Conservation (phyloP, 495 filamentous ascomycete genomes). For the Acidiella bohemica region DNA sequence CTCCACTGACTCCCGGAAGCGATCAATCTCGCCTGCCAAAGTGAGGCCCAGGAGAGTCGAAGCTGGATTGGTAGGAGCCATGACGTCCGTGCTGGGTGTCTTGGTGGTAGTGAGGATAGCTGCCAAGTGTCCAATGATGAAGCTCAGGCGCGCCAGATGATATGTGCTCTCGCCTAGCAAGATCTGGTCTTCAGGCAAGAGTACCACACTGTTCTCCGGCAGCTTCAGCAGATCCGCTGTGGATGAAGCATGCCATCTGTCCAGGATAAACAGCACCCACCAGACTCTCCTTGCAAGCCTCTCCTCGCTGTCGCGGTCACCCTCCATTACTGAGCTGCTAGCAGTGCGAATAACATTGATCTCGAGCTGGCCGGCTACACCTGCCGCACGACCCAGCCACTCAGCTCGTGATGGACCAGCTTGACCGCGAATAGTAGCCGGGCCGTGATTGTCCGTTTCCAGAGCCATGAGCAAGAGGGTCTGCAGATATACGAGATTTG, state of each 20-base stretch:
- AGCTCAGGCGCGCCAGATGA: conserved; percentile 41
- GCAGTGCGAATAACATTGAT: conserved; percentile 31
- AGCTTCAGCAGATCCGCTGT: conserved; percentile 46
- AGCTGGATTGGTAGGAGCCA: conserved; percentile 21
- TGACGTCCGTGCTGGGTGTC: conserved; percentile 26
- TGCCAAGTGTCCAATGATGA: conserved; percentile 33
- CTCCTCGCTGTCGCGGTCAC: conserved; percentile 57
- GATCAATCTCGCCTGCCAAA: conserved; percentile 35
- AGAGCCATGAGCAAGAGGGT: conserved; percentile 48
- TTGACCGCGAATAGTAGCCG: conserved; percentile 26
- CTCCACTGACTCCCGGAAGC: conserved; percentile 35
- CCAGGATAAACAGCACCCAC: conserved; percentile 60
- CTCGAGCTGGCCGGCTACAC: conserved; percentile 44
- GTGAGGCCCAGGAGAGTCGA: conserved; percentile 26
- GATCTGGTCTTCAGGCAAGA: conserved; percentile 48
- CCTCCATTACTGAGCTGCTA: conserved; percentile 24
- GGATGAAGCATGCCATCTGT: conserved; percentile 62
- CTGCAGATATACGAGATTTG: conserved; percentile 50
- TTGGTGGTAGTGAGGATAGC: conserved; percentile 34
- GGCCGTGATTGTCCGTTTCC: conserved; percentile 43
- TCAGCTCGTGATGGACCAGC: conserved; percentile 20
- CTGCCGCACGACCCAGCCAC: conserved; percentile 44
- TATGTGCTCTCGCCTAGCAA: conserved; percentile 52
- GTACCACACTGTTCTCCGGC: conserved; percentile 45
- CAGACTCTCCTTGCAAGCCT: conserved; percentile 58